phyloP scores from a whole-genome alignment of 306 rosid species.

The Rosa chinensis region DNA sequence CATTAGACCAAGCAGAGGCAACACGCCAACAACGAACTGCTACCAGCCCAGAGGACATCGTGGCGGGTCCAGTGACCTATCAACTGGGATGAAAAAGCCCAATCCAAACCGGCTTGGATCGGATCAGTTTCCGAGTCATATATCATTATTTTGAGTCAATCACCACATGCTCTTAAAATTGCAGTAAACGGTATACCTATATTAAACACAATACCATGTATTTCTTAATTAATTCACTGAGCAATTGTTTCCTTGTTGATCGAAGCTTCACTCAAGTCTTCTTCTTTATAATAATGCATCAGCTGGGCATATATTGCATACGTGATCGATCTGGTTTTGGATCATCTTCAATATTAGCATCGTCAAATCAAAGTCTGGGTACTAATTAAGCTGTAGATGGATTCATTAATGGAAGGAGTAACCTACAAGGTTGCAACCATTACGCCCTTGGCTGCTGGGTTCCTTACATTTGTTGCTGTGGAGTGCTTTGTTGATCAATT shows the following conservation, averaged over 20 bases:
- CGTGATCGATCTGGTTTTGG: background rate
- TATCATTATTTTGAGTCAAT: no score
- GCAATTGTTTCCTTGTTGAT: background rate
- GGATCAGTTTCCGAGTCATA: no score
- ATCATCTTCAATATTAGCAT: background rate
- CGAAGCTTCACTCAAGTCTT: background rate
- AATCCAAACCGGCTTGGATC: no score
- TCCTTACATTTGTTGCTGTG: conserved; percentile 10
- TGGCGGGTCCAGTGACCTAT: no score
- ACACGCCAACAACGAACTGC: no score
- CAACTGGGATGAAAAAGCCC: no score
- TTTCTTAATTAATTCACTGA: background rate
- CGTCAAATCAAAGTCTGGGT: background rate
- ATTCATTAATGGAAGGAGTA: background rate
- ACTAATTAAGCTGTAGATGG: background rate
- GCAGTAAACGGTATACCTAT: background rate
- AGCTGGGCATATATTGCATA: background rate
- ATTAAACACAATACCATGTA: background rate
- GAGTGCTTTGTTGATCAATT: conserved; percentile 16
- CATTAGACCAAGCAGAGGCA: no score
- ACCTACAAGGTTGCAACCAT: background rate
- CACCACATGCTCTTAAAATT: no score
- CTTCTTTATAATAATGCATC: background rate
- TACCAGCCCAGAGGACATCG: no score
- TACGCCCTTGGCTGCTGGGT: conserved; percentile 21